Conservation (phyloP, 1,284 basidiomycete species). For the Puccinia coronata region DNA sequence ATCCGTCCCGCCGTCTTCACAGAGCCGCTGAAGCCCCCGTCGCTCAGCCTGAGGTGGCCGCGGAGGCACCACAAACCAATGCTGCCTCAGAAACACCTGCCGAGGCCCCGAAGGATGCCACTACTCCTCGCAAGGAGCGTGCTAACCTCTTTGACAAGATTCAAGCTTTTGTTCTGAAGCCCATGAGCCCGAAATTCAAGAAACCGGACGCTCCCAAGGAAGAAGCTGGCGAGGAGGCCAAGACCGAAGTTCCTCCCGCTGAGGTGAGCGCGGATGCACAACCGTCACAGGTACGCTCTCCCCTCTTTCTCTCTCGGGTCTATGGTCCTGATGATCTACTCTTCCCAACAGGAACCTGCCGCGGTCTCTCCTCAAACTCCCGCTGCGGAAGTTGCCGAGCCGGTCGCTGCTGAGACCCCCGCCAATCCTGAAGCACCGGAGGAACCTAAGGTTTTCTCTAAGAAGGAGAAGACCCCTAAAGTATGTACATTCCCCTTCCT, state of each 20-base stretch:
- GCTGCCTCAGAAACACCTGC: not conserved
- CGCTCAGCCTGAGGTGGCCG: not conserved
- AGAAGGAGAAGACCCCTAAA: slow-evolving; percentile 47
- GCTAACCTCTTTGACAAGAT: slow-evolving; percentile 48
- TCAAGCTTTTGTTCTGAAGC: slow-evolving; percentile 43
- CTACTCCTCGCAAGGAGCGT: slow-evolving; percentile 41
- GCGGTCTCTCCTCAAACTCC: not conserved
- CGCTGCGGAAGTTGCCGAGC: not conserved
- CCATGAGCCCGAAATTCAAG: slow-evolving; percentile 43
- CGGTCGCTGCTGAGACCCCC: not conserved
- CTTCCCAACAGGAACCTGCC: not conserved
- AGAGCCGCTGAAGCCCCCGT: not conserved
- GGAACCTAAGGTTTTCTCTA: slow-evolving; percentile 5
- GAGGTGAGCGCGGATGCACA: not conserved
- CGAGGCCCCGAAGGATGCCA: slow-evolving; percentile 19
- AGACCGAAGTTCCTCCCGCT: not conserved
- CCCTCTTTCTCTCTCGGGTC: not conserved
- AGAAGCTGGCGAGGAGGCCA: slow-evolving; percentile 2
- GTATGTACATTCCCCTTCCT: not conserved
- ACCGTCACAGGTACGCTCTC: slow-evolving; percentile 12
- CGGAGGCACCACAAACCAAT: not conserved
- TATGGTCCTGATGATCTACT: not conserved
- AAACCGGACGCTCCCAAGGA: slow-evolving; percentile 33
- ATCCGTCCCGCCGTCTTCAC: not conserved
- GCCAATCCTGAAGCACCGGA: slow-evolving; percentile 9